phyloP scores from a whole-genome alignment of 768 basidiomycete genomes.

The Panaeolus cyanescens region DNA sequence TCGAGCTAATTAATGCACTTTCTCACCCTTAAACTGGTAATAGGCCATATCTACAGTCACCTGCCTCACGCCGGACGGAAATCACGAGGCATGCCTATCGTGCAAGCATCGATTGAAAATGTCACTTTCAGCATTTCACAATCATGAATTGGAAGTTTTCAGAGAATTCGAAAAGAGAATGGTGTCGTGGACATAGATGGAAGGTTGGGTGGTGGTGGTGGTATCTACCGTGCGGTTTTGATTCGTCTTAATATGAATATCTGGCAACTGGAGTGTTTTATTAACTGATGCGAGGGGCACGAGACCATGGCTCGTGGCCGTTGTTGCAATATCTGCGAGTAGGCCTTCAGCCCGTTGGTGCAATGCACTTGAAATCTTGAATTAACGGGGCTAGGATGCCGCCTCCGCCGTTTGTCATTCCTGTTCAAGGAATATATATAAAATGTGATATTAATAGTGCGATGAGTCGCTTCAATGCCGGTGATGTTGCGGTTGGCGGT shows the following conservation, averaged over 20 bases:
- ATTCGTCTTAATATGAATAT: neutral
- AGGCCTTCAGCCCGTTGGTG: too few species aligned
- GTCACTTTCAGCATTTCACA: neutral
- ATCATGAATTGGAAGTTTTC: neutral
- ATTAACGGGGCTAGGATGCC: neutral
- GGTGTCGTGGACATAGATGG: neutral
- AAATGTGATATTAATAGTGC: neutral
- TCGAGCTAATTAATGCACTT: too few species aligned
- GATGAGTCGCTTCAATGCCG: neutral
- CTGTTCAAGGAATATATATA: neutral
- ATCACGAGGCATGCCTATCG: neutral
- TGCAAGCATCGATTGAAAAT: neutral
- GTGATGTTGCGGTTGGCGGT: conserved; percentile 1
- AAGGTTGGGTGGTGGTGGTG: neutral
- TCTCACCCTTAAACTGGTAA: neutral
- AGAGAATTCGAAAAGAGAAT: neutral
- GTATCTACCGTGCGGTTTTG: too few species aligned
- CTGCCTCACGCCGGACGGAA: neutral
- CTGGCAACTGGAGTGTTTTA: neutral
- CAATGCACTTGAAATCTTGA: too few species aligned
- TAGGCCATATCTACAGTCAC: too few species aligned
- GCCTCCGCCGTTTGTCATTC: neutral
- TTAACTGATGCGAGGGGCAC: too few species aligned
- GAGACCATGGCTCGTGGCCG: neutral
- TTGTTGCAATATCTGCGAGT: too few species aligned